Percentiles rank a stretch among this genome's conserved stretches.
These are phyloP conservation scores for Thelonectria olida DNA, from an alignment of 2,329 filamentous ascomycete genomes.

Conservation along the genomic window DNA sequence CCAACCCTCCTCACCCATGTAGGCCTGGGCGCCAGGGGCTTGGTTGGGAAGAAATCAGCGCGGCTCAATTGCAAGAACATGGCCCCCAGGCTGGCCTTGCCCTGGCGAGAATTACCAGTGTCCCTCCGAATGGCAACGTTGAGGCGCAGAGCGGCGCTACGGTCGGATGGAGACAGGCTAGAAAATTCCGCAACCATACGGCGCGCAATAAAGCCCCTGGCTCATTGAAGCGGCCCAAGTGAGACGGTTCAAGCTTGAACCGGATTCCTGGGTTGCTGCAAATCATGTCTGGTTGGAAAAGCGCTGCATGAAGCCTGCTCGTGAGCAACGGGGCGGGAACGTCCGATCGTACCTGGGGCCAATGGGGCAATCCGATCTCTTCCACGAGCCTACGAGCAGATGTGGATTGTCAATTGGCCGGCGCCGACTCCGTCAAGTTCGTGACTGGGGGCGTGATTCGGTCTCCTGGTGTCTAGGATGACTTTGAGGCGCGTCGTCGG, in stretches of 20 bases:
- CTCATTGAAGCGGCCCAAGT: constrained; percentile 22
- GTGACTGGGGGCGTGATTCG: constrained; percentile 7
- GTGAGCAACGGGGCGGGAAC: constrained; percentile 32
- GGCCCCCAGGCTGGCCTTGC: constrained; percentile 13
- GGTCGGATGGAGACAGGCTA: constrained; percentile 29
- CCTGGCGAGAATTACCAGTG: constrained; percentile 2
- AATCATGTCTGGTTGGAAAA: constrained; percentile 44
- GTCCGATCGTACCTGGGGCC: constrained; percentile 38
- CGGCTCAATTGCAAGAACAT: constrained; percentile 24
- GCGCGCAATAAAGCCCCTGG: constrained; percentile 29
- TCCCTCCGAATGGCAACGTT: constrained; percentile 7
- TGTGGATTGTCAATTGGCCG: constrained; percentile 28
- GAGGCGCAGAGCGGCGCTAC: constrained; percentile 21
- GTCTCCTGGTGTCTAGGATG: constrained; percentile 6
- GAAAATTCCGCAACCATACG: constrained; percentile 23
- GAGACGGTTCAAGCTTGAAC: constrained; percentile 33
- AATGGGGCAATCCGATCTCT: constrained; percentile 35
- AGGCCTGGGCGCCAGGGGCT: not conserved
- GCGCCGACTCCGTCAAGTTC: constrained; percentile 12
- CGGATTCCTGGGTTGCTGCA: constrained; percentile 41
- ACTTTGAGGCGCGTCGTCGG: constrained; percentile 21
- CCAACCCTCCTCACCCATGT: constrained; percentile 5
- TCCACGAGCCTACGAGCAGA: constrained; percentile 27
- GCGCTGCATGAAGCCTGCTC: constrained; percentile 38
- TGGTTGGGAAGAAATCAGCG: constrained; percentile 8